Base-by-base conservation (phyloP, 257 asterid species). In the Haberlea rhodopensis region DNA sequence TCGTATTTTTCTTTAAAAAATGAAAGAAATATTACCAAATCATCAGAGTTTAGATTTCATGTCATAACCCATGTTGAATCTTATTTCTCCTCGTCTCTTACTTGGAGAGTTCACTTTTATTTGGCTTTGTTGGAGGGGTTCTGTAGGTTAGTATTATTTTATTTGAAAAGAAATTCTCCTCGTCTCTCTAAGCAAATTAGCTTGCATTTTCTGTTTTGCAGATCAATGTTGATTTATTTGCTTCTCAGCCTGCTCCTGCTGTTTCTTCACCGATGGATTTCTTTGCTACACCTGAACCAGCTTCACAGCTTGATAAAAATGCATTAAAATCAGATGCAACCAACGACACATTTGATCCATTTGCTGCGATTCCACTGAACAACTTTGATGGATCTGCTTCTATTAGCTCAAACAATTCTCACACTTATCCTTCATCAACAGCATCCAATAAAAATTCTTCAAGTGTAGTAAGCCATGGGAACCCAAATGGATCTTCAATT, bases 351-450 rank as follows among this genome's bases (percentile, higher is more conserved):
- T 70, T 78, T 23, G 97, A 90, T 76, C 97, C 96, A 59, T 90
- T 90, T 62, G 96, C 87, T 69, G 79, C 83, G 54, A 85, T 90
- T 68, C 94, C 97, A 58, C 73, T 90, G 56, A 81, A 78, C 80
- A 83, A 72, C 73, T 90, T 90, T 60, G 91, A 77, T 53, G 69
- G 78, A 51, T 83, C 95, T 53, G 91, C 84, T 67, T 84, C 91
- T 21, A 85, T 87, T 74, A 88, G 87, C 56, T 75, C 85, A 71
- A 84, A 87, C 68, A 66, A 80, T 71, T 78, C 88, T 61, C 78
- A 80, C 43, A 53, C 76, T 26, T 82, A 74, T 60, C 71, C 88
- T 53, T 53, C 52, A 53, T 60, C 84, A 8, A 72, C 68, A 16
- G 69, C 45, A 25, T 67, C 84, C 21, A 29, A 62, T 52, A 70